Evolutionary conservation across 441 rosid species (phyloP).

Genomic region (Pelargonium fulgidum): DNA sequence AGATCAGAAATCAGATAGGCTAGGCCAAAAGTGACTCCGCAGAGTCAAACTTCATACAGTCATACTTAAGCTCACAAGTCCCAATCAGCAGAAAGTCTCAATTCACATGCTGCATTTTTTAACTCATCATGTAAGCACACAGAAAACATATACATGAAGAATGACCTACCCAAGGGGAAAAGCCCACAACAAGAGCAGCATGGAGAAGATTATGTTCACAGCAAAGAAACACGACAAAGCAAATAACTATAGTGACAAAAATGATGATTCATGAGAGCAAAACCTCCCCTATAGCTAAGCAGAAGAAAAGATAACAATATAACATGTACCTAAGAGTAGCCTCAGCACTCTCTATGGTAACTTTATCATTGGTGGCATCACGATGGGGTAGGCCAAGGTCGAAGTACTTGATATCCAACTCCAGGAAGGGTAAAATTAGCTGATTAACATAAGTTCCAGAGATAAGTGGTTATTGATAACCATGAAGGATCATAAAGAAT

Average conservation of each 20-base stretch:
- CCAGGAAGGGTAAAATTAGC: conserved; percentile 79
- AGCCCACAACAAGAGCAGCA: background rate
- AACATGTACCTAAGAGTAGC: conserved; percentile 67
- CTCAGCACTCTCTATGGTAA: conserved; percentile 85
- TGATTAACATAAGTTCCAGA: conserved; percentile 25
- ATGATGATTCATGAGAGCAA: background rate
- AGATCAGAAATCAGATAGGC: background rate
- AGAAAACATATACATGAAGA: background rate
- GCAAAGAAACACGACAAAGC: background rate
- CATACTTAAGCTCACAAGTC: background rate
- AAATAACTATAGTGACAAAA: background rate
- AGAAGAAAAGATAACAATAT: background rate
- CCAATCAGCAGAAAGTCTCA: background rate
- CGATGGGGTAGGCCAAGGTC: conserved; percentile 89
- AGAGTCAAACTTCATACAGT: background rate
- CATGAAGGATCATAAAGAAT: background rate
- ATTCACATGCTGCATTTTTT: background rate
- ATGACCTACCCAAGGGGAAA: background rate
- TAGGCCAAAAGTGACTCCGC: background rate
- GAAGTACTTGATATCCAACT: conserved; percentile 88
- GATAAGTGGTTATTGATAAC: background rate
- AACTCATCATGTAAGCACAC: background rate
- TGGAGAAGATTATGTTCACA: background rate
- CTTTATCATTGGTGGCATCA: conserved; percentile 86
- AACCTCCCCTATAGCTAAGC: too few species aligned